A percentile compares a stretch with the other conserved stretches of the same genome.
Evolutionary conservation across 2,329 filamentous ascomycete genomes (phyloP).

Genomic region (Cytospora piceae): DNA sequence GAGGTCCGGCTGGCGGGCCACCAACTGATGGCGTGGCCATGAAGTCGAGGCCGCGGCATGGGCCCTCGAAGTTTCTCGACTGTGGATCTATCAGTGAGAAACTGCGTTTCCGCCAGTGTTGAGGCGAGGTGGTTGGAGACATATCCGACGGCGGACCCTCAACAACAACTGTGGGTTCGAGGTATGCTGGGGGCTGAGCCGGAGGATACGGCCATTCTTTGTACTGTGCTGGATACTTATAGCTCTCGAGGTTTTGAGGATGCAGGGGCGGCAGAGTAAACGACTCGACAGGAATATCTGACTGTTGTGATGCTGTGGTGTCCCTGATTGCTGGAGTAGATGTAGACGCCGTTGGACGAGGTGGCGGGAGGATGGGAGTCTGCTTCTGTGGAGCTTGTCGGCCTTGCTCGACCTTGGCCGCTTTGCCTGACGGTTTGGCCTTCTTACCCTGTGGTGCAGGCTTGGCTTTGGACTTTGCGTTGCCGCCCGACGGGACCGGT

Average conservation of each 20-base stretch:
- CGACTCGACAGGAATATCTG: not conserved
- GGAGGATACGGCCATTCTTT: not conserved
- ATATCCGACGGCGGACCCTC: constrained; percentile 27
- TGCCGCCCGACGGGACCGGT: not conserved
- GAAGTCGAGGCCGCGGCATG: constrained; percentile 26
- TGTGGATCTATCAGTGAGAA: constrained; percentile 14
- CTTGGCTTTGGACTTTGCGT: constrained; percentile 11
- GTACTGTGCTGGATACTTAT: not conserved
- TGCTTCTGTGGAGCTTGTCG: not conserved
- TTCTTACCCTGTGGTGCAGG: constrained; percentile 11
- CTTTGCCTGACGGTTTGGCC: not conserved
- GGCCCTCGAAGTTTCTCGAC: constrained; percentile 12
- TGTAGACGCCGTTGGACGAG: not conserved
- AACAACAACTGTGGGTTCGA: constrained; percentile 23
- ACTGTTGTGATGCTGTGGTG: not conserved
- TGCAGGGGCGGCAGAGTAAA: constrained; percentile 11
- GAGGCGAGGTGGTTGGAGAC: constrained; percentile 25
- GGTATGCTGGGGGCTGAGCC: constrained; percentile 19
- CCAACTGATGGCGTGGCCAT: not conserved
- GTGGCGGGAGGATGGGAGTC: constrained; percentile 6
- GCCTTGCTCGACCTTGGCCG: constrained; percentile 6
- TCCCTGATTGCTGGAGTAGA: constrained; percentile 2
- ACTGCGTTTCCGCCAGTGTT: constrained; percentile 23
- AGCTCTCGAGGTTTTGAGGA: constrained; percentile 14
- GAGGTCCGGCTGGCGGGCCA: not conserved